Percentiles rank a stretch among this genome's conserved stretches.
Evolutionary conservation across 1,284 basidiomycete genomes (phyloP).

Genomic region (Volvariella volvacea): DNA sequence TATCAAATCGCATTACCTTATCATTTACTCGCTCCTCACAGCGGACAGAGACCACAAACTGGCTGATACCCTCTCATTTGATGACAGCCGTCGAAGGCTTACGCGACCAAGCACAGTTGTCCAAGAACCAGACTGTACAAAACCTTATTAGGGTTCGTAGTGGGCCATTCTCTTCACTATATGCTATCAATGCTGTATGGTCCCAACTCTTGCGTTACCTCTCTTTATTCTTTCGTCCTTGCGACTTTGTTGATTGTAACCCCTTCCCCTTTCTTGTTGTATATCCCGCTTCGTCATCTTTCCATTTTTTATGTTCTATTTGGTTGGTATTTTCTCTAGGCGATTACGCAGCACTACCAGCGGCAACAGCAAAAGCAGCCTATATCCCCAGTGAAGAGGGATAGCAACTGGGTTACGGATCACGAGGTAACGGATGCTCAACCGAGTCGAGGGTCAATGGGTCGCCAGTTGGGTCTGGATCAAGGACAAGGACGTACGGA

Average conservation of each 20-base stretch:
- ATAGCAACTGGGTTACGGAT: too few relatives aligned
- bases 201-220: conserved; percentile 36
- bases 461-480: too few relatives aligned
- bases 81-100: conserved; percentile 32
- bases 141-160: conserved; percentile 62
- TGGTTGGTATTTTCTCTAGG: too few relatives aligned
- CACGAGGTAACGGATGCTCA: too few relatives aligned
- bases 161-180: conserved; percentile 24
- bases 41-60: conserved; percentile 36
- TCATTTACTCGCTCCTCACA: conserved; percentile 19
- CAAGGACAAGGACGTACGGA: too few relatives aligned
- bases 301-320: not conserved
- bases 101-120: conserved; percentile 23
- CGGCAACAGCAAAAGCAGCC: too few relatives aligned
- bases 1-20: not conserved
- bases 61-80: conserved; percentile 39
- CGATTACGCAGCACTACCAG: too few relatives aligned
- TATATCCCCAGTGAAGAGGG: too few relatives aligned
- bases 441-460: too few relatives aligned
- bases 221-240: conserved; percentile 39
- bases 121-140: conserved; percentile 33
- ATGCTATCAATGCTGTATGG: conserved; percentile 22
- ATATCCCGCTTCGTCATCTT: not conserved
- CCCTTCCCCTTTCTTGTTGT: not conserved
- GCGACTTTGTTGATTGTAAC: conserved; percentile 7